Evolutionary conservation across 257 asterid species (phyloP), one percentile per base, ranked within the genome.

Genomic region (Nyctanthes arbortristis): DNA sequence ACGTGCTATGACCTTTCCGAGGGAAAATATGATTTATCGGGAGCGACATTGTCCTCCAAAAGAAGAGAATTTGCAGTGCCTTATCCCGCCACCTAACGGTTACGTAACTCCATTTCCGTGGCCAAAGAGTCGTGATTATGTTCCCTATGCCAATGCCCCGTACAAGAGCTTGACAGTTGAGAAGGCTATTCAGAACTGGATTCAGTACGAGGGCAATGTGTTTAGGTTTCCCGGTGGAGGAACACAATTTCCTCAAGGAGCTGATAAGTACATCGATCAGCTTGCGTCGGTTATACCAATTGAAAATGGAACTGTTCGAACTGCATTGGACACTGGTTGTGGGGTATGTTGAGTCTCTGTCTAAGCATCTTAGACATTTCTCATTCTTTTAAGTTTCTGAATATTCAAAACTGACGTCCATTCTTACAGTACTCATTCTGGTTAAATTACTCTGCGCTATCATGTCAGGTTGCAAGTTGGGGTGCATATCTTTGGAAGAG

Each of bases 41-140:
- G 90, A 85, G 65, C 76, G 90, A 58, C 90, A 85, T 43, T 82
- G 90, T 47, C 86, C 86, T 63, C 62, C 88, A 45, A 71, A 77
- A 56, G 74, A 30, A 12, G 36, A 80, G 63, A 85, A 76, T 80
- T 36, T 85, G 74, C 81, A 22, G 29, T 85, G 90, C 73, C 90
- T 85, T 60, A 77, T 85, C 60, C 90, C 90, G 1, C 88, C 90
- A 32, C 88, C 90, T 56, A 62, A 78, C 57, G 90, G 88, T 58
- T 85, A 85, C 22, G 86, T 85, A 27, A 65, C 84, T 28, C 90
- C 90, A 1, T 85, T 85, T 68, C 80, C 84, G 13, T 85, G 90
- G 90, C 90, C 90, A 11, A 85, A 85, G 83, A 85, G 90, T 52
- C 90, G 90, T 11, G 90, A 85, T 59, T 85, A 82, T 63, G 90